phyloP scores from a whole-genome alignment of 1,284 basidiomycete genomes.

The Trametes sp. region DNA sequence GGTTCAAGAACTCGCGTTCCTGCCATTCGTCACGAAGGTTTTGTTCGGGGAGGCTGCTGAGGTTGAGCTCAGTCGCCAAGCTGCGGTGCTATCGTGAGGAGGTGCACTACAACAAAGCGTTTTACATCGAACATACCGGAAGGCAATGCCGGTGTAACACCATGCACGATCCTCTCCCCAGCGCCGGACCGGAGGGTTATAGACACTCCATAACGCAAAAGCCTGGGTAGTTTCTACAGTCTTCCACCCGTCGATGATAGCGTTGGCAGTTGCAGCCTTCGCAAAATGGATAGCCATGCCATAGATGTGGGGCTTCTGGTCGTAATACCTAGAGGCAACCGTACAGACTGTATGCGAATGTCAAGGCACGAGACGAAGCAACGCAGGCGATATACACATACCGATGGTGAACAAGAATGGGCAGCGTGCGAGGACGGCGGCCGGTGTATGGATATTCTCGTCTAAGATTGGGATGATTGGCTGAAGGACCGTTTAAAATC shows the following conservation, averaged over 20 bases:
- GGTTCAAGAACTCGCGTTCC: conserved; percentile 55
- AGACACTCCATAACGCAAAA: conserved; percentile 43
- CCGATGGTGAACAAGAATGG: conserved; percentile 51
- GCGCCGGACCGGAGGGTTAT: conserved; percentile 40
- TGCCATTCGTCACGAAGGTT: conserved; percentile 44
- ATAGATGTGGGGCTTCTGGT: conserved; percentile 45
- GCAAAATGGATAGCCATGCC: conserved; percentile 48
- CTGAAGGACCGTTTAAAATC: conserved; percentile 22
- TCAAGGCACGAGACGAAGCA: neutral
- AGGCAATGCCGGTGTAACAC: conserved; percentile 45
- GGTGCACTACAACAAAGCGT: neutral
- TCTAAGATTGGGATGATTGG: conserved; percentile 47
- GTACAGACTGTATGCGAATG: conserved; percentile 43
- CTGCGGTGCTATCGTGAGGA: conserved; percentile 22
- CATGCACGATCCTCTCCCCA: conserved; percentile 47
- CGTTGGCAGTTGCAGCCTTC: conserved; percentile 44
- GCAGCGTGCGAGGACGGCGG: conserved; percentile 46
- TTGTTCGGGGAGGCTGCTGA: conserved; percentile 47
- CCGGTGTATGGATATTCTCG: conserved; percentile 47
- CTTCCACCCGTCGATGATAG: conserved; percentile 46
- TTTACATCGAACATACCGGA: conserved; percentile 30
- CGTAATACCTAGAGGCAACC: conserved; percentile 47
- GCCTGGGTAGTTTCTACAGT: conserved; percentile 47
- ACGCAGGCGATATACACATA: conserved; percentile 30
- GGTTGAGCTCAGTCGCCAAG: conserved; percentile 55